These are phyloP conservation scores for Marchantia paleacea DNA, from an alignment of 225 moss, liverwort and hornwort genomes.

Conservation along the genomic window DNA sequence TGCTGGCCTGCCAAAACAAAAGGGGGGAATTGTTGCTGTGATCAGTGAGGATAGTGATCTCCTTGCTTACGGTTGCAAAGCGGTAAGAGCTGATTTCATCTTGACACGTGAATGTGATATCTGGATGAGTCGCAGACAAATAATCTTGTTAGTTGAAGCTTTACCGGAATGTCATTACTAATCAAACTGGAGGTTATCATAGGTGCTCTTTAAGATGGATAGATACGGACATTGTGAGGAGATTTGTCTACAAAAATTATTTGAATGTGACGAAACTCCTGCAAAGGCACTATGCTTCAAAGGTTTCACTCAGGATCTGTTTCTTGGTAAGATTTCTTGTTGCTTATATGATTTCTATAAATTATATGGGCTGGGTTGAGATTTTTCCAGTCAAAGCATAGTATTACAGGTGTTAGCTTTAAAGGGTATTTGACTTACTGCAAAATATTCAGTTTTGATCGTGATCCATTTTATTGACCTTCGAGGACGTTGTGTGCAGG, in stretches of 20 bases:
- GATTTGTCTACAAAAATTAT: slow-evolving; percentile 32
- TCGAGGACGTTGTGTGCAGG: slow-evolving; percentile 25
- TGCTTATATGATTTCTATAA: background rate
- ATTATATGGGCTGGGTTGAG: background rate
- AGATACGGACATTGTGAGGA: slow-evolving; percentile 47
- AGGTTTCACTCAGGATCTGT: slow-evolving; percentile 44
- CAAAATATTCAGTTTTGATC: background rate
- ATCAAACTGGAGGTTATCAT: background rate
- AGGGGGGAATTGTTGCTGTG: slow-evolving; percentile 48
- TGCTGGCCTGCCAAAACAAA: slow-evolving; percentile 24
- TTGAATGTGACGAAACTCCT: slow-evolving; percentile 17
- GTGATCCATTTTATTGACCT: background rate
- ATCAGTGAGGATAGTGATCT: slow-evolving; percentile 60
- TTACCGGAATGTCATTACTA: background rate
- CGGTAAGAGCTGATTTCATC: slow-evolving; percentile 21
- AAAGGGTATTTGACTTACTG: too few relatives aligned
- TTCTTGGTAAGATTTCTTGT: slow-evolving; percentile 35
- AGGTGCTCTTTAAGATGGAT: slow-evolving; percentile 65
- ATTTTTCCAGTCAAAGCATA: background rate
- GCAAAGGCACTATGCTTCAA: slow-evolving; percentile 36
- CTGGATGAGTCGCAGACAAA: background rate
- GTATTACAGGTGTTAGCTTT: background rate
- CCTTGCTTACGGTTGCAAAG: slow-evolving; percentile 54
- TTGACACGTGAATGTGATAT: background rate
- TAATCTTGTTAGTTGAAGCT: too few relatives aligned